phyloP scores from a whole-genome alignment of 1,284 basidiomycete genomes.

The Sporisorium exsertum region DNA sequence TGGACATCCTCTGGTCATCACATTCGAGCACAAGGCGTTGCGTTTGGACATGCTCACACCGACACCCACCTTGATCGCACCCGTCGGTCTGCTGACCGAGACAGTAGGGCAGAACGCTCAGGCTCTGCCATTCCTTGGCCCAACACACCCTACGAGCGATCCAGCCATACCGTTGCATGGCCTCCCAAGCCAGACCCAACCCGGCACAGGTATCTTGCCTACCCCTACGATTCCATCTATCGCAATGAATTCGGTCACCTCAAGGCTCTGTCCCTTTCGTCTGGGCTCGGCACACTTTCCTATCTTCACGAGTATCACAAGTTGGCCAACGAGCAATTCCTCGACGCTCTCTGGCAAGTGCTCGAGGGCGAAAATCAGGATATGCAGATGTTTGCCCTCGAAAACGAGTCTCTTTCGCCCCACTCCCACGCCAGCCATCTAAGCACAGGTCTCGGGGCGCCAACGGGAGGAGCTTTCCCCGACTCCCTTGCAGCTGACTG shows the following conservation, averaged over 20 bases:
- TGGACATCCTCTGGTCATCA: constrained; percentile 23
- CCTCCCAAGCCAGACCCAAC: constrained; percentile 45
- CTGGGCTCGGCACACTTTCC: constrained; percentile 49
- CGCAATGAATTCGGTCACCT: constrained; percentile 52
- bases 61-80: constrained; percentile 17
- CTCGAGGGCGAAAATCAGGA: constrained; percentile 51
- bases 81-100: constrained; percentile 15
- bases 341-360: constrained; percentile 52
- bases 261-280: constrained; percentile 48
- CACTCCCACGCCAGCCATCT: constrained; percentile 34
- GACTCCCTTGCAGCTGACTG: constrained; percentile 44
- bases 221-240: constrained; percentile 53
- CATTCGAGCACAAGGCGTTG: constrained; percentile 5
- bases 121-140: constrained; percentile 50
- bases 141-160: constrained; percentile 46
- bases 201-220: constrained; percentile 49
- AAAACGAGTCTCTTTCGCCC: constrained; percentile 45
- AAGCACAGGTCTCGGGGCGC: constrained; percentile 29
- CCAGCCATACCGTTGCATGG: constrained; percentile 45
- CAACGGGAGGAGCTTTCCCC: constrained; percentile 17
- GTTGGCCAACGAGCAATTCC: constrained; percentile 52
- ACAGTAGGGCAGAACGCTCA: constrained; percentile 26
- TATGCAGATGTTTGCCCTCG: constrained; percentile 52
- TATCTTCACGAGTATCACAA: constrained; percentile 56
- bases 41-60: not conserved